Evolutionary conservation across 2,329 filamentous ascomycete species (phyloP).

Genomic region (Magnaporthiopsis incrustans): DNA sequence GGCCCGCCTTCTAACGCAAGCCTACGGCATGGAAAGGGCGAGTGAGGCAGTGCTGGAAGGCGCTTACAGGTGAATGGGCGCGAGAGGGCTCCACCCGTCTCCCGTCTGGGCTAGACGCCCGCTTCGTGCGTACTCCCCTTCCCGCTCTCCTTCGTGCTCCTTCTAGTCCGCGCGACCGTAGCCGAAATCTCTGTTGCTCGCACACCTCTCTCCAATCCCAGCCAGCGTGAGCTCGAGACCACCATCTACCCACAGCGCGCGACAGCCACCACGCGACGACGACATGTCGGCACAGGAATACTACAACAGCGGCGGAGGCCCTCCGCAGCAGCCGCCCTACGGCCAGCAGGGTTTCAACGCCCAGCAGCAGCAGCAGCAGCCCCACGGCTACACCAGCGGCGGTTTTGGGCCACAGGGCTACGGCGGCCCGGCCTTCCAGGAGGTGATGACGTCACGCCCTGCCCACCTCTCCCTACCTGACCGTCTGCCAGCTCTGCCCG

Average conservation of each 20-base stretch:
- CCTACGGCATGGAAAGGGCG: no score
- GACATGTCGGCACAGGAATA: slow-evolving; percentile 3
- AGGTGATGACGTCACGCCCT: neutral
- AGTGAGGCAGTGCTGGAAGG: no score
- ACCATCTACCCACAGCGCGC: no score
- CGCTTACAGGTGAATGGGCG: no score
- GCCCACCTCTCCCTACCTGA: neutral
- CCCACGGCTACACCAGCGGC: neutral
- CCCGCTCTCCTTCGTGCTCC: no score
- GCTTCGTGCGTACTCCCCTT: neutral
- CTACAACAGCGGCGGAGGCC: slow-evolving; percentile 3
- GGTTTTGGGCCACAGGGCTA: neutral
- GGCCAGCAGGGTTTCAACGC: slow-evolving; percentile 1
- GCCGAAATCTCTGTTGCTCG: neutral
- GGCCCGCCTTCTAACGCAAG: no score
- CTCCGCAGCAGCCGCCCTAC: neutral
- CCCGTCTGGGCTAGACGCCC: neutral
- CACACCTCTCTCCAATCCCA: neutral
- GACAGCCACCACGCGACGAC: neutral
- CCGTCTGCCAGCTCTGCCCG: neutral
- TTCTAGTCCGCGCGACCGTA: neutral
- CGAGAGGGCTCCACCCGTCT: neutral
- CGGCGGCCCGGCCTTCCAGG: neutral
- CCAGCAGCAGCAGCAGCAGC: neutral
- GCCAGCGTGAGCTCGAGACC: neutral